These are phyloP conservation scores for Botrytis sinoallii DNA, from an alignment of 2,329 filamentous ascomycete species.

Conservation along the genomic window DNA sequence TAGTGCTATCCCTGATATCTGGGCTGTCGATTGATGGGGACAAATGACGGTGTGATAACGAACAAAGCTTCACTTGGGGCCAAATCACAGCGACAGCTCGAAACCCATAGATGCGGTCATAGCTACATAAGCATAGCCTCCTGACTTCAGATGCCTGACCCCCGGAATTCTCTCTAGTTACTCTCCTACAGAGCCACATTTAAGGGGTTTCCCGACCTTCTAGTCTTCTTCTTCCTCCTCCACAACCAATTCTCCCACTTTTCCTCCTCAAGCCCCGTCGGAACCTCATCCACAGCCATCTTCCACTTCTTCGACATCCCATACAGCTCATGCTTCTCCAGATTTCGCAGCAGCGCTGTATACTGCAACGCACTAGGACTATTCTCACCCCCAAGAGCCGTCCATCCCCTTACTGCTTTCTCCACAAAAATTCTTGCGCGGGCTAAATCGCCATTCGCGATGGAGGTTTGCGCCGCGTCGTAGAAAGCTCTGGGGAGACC, in stretches of 20 bases:
- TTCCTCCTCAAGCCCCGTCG: neutral
- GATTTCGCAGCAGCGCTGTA: neutral
- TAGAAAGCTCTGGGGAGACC: neutral
- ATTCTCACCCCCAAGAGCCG: fast-evolving
- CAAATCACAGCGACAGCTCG: neutral
- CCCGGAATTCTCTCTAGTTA: neutral
- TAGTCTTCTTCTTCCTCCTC: neutral
- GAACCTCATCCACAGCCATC: neutral
- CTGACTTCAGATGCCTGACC: too few relatives aligned
- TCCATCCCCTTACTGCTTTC: neutral
- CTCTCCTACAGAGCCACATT: neutral
- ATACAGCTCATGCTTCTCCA: neutral
- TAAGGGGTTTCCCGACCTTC: neutral
- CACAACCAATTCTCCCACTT: neutral
- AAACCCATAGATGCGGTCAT: neutral
- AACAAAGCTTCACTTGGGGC: neutral
- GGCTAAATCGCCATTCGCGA: neutral
- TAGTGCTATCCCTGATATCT: too few relatives aligned
- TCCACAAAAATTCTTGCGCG: neutral
- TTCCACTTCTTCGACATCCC: neutral
- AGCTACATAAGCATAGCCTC: too few relatives aligned
- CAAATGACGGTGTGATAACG: neutral
- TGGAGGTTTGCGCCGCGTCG: neutral
- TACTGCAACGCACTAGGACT: neutral
- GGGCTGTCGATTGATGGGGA: too few relatives aligned